phyloP scores from a whole-genome alignment of 2,329 filamentous ascomycete genomes.

The Aspergillus pseudoterreus region DNA sequence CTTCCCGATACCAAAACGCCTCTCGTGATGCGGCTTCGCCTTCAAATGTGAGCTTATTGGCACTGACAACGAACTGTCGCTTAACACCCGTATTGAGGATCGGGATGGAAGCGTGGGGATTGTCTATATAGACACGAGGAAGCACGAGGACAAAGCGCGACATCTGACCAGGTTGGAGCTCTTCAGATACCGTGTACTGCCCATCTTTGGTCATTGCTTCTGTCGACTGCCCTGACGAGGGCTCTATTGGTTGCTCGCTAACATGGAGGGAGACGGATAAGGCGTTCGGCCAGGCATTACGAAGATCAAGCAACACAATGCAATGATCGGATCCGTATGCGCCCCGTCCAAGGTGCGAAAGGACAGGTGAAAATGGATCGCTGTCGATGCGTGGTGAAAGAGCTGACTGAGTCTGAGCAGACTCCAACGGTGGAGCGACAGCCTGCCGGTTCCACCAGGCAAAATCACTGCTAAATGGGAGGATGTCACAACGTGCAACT shows the following conservation, averaged over 20 bases:
- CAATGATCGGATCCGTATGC: constrained; percentile 62
- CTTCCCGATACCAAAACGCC: constrained; percentile 87
- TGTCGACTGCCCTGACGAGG: constrained; percentile 7
- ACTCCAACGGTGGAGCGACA: constrained; percentile 4
- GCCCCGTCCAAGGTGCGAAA: constrained; percentile 40
- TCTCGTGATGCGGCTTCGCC: constrained; percentile 74
- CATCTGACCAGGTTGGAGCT: constrained; percentile 58
- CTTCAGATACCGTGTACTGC: constrained; percentile 37
- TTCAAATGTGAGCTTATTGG: constrained; percentile 73
- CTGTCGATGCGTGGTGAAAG: constrained; percentile 24
- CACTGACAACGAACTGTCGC: constrained; percentile 88
- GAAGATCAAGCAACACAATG: constrained; percentile 75
- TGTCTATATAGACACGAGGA: constrained; percentile 69
- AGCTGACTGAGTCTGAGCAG: constrained; percentile 7
- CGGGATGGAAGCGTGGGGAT: constrained; percentile 74
- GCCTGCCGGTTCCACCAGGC: constrained; percentile 55
- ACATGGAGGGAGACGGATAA: constrained; percentile 63
- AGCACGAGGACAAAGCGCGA: constrained; percentile 73
- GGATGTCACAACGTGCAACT: constrained; percentile 71
- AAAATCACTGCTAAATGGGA: constrained; percentile 67
- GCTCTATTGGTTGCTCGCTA: constrained; percentile 25
- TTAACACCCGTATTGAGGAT: constrained; percentile 76
- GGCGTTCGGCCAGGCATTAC: constrained; percentile 84
- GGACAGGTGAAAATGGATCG: constrained; percentile 44
- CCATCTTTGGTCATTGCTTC: constrained; percentile 17